These are phyloP conservation scores for Jackrogersella minutella DNA, from an alignment of 495 filamentous ascomycete genomes.

Conservation along the genomic window DNA sequence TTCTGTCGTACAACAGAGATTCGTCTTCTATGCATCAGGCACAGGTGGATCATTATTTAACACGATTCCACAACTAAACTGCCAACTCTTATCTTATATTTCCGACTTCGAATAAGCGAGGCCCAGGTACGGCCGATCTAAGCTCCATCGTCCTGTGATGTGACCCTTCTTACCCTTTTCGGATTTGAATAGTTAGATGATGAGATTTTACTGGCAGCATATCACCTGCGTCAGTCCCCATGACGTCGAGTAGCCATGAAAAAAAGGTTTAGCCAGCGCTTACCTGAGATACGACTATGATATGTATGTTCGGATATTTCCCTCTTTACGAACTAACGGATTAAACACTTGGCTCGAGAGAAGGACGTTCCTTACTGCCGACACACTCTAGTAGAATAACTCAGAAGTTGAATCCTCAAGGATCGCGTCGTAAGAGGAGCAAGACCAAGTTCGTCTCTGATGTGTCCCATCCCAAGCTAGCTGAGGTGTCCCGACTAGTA, in stretches of 20 bases:
- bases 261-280: constrained; percentile 3
- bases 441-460: neutral
- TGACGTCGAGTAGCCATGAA: neutral
- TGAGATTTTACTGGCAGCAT: neutral
- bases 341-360: constrained; percentile 13
- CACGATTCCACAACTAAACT: constrained; percentile 15
- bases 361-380: neutral
- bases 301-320: neutral
- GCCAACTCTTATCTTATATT: constrained; percentile 12
- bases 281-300: constrained; percentile 12
- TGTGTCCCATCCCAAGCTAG: neutral
- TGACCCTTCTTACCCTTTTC: neutral
- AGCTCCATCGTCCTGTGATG: neutral
- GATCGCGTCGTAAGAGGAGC: neutral
- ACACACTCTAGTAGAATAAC: neutral
- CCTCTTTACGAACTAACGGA: neutral
- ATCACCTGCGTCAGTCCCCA: neutral
- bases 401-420: neutral
- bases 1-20: constrained; percentile 40
- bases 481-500: neutral
- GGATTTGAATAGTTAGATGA: neutral
- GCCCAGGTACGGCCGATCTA: constrained; percentile 11
- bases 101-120: neutral
- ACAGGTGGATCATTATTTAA: constrained; percentile 25
- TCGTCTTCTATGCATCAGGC: constrained; percentile 34